A percentile compares a stretch with the other conserved stretches of the same genome.
These are phyloP conservation scores for Ascochyta pisi DNA, from an alignment of 2,329 filamentous ascomycete genomes.

Conservation along the genomic window DNA sequence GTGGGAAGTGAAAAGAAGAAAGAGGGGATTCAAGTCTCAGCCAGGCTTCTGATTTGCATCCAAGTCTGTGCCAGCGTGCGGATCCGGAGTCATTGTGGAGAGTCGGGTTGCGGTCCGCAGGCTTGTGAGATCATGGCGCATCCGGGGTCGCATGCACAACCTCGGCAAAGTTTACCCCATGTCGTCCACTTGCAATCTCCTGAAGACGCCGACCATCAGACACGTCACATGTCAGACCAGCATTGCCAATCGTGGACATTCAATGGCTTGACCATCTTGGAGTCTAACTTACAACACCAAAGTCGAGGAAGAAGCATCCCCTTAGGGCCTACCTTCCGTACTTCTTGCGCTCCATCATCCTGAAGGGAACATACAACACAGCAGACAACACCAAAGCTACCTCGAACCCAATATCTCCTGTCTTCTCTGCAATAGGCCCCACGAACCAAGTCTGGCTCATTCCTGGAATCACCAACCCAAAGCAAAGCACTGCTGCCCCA, in stretches of 20 bases:
- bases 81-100: slow-evolving; percentile 34
- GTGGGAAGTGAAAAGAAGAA: background rate
- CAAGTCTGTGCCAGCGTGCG: slow-evolving; percentile 18
- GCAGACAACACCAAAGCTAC: slow-evolving; percentile 61
- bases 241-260: too few relatives aligned
- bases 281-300: background rate
- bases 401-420: slow-evolving; percentile 72
- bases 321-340: slow-evolving; percentile 24
- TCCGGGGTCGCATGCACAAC: slow-evolving; percentile 34
- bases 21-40: background rate
- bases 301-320: background rate
- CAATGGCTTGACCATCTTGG: background rate
- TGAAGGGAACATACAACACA: slow-evolving; percentile 54
- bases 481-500: slow-evolving; percentile 47
- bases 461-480: slow-evolving; percentile 62
- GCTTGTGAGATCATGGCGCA: slow-evolving; percentile 45
- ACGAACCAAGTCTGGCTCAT: slow-evolving; percentile 69
- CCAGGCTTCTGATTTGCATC: slow-evolving; percentile 5
- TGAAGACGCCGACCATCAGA: slow-evolving; percentile 19
- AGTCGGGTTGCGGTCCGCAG: slow-evolving; percentile 21
- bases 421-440: slow-evolving; percentile 65
- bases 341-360: slow-evolving; percentile 48
- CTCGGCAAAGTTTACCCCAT: slow-evolving; percentile 30
- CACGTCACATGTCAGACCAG: slow-evolving; percentile 11
- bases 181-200: slow-evolving; percentile 18